A percentile compares a stretch with the other conserved stretches of the same genome.
phyloP scores from a whole-genome alignment of 2,329 filamentous ascomycete species.

The Nemania serpens region DNA sequence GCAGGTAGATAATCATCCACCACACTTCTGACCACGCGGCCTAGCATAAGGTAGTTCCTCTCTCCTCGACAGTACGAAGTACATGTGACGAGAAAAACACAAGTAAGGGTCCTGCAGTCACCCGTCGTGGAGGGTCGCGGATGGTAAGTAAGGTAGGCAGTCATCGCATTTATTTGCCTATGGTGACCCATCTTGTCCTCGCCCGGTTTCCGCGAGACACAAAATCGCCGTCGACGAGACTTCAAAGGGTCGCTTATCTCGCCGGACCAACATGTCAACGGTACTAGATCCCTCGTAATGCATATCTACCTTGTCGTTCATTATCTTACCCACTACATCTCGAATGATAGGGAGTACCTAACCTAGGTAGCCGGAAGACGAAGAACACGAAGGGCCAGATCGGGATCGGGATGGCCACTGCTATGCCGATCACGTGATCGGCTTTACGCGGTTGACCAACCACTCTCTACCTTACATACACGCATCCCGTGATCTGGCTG shows the following conservation, averaged over 20 bases:
- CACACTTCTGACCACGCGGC: no score
- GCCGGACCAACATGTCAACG: background rate
- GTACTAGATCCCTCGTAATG: no score
- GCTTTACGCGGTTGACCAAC: slow-evolving; percentile 10
- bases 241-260: background rate
- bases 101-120: background rate
- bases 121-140: background rate
- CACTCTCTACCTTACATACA: background rate
- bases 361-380: background rate
- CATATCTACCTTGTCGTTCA: no score
- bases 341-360: background rate
- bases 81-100: no score
- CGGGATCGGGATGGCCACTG: background rate
- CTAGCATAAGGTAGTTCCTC: no score
- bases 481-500: slow-evolving; percentile 5
- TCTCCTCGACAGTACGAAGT: no score
- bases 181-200: background rate
- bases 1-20: no score
- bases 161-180: background rate
- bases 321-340: background rate
- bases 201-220: no score
- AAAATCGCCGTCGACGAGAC: no score
- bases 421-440: slow-evolving; percentile 28
- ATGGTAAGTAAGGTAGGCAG: background rate
- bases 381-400: background rate